phyloP scores from a whole-genome alignment of 768 basidiomycete genomes.

The Epithele typhae region DNA sequence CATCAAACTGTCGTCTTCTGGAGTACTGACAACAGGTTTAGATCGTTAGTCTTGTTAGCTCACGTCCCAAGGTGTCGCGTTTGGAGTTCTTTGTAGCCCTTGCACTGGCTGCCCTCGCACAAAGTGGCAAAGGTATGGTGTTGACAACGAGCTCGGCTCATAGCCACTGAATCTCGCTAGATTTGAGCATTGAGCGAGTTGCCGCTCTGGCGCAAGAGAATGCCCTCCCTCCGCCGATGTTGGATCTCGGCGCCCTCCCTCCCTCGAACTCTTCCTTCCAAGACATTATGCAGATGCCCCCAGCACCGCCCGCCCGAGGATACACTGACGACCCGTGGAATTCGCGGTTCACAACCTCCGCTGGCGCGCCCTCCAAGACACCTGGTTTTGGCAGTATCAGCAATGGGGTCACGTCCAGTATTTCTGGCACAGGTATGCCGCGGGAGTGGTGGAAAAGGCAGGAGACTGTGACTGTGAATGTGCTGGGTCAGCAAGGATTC shows the following conservation, averaged over 20 bases:
- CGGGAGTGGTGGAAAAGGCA: constrained; percentile 86
- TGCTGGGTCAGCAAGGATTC: constrained; percentile 89
- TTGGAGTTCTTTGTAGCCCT: constrained; percentile 91
- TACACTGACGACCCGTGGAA: constrained; percentile 64
- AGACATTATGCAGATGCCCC: constrained; percentile 29
- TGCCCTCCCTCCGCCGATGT: constrained; percentile 67
- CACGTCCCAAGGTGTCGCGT: constrained; percentile 73
- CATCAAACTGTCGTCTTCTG: background rate
- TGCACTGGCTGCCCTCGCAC: constrained; percentile 82
- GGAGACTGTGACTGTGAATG: constrained; percentile 63
- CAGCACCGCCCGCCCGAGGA: constrained; percentile 37
- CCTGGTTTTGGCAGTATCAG: constrained; percentile 21
- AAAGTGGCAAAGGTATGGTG: constrained; percentile 66
- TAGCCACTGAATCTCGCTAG: constrained; percentile 31
- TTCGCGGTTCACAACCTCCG: constrained; percentile 16
- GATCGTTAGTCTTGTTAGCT: constrained; percentile 90
- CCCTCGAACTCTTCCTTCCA: constrained; percentile 48
- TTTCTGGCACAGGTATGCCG: constrained; percentile 70
- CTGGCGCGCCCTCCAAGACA: constrained; percentile 11
- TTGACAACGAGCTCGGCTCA: constrained; percentile 1
- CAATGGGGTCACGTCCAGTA: constrained; percentile 51
- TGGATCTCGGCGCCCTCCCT: constrained; percentile 59
- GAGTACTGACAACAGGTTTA: constrained; percentile 24
- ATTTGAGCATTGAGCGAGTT: constrained; percentile 78
- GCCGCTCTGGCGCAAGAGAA: constrained; percentile 75